These are phyloP conservation scores for Phialocephala subalpina DNA, from an alignment of 2,329 filamentous ascomycete genomes.

Conservation along the genomic window DNA sequence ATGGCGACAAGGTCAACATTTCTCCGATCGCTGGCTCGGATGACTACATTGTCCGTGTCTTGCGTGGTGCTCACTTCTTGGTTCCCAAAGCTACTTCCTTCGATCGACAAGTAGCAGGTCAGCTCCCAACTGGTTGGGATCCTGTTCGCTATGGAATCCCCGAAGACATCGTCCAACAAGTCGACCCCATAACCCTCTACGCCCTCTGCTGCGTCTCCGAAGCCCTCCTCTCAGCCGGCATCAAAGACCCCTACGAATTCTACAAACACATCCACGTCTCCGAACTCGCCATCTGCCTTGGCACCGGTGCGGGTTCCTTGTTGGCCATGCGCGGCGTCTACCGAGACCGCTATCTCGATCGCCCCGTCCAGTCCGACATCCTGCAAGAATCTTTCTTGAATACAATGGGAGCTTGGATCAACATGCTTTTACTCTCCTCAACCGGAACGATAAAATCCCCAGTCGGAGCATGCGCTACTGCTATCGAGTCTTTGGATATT, in stretches of 20 bases:
- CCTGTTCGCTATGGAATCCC: constrained; percentile 92
- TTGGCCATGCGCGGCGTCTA: constrained; percentile 93
- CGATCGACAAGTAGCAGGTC: constrained; percentile 91
- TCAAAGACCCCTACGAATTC: constrained; percentile 98
- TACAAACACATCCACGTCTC: constrained; percentile 99
- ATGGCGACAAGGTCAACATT: constrained; percentile 94
- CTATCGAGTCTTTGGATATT: constrained; percentile 94
- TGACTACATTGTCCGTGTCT: constrained; percentile 89
- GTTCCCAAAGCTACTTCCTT: constrained; percentile 96
- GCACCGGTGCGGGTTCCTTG: constrained; percentile 94
- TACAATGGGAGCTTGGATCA: constrained; percentile 98
- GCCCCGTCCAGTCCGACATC: constrained; percentile 95
- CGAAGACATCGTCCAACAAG: constrained; percentile 94
- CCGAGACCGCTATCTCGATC: constrained; percentile 93
- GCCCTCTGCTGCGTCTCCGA: constrained; percentile 92
- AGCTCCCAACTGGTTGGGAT: constrained; percentile 95
- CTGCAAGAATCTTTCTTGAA: constrained; percentile 99
- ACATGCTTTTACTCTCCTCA: constrained; percentile 95
- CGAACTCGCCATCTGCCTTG: constrained; percentile 94
- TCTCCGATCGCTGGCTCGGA: constrained; percentile 86
- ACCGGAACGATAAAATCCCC: constrained; percentile 97
- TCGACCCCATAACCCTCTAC: constrained; percentile 92
- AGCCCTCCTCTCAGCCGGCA: constrained; percentile 85
- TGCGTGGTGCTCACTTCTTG: constrained; percentile 90
- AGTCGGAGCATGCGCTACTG: constrained; percentile 94